Base-by-base conservation (phyloP, 441 rosid genomes). In the Macaranga tanarius region DNA sequence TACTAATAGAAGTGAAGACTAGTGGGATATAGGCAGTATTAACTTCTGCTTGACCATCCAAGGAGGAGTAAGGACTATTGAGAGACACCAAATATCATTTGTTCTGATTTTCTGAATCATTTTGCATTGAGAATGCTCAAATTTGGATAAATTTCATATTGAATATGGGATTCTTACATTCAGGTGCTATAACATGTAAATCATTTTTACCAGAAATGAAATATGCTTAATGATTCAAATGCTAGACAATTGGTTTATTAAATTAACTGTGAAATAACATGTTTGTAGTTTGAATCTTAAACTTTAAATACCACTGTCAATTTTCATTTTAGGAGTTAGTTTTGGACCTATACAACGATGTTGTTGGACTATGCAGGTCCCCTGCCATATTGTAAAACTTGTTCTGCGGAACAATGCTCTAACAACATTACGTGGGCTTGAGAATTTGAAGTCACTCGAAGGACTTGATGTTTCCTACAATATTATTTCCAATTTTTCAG, bases 391-490 rank as follows among this genome's bases (percentile, higher is more conserved):
- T 79, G 90, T 87, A 60, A 89, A 86, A 74, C 96, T 95, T 84
- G 95, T 89, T 84, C 82, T 95, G 88, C 87, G 99, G 90, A 92
- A 91, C 87, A 95, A 95, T 76, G 92, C 96, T 76, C 83, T 95
- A 62, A 82, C 97, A 67, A 80, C 96, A 26, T 81, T 95, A 81
- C 86, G 76, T 76, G 99, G 97, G 84, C 89, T 95, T 80, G 96
- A 90, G 86, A 92, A 90, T 79, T 82, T 90, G 92, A 91, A 91
- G 89, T 89, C 93, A 45, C 98, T 92, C 56, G 97, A 89, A 83
- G 97, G 87, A 77, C 95, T 95, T 84, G 99, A 95, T 79, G 80
- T 92, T 79, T 92, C 96, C 83, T 92, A 86, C 90, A 95, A 95
- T 80, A 80, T 90, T 76, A 84, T 95, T 80, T 92, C 98, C 80